These are phyloP conservation scores for Salvia miltiorrhiza DNA, from an alignment of 257 asterid species.

Conservation along the genomic window DNA sequence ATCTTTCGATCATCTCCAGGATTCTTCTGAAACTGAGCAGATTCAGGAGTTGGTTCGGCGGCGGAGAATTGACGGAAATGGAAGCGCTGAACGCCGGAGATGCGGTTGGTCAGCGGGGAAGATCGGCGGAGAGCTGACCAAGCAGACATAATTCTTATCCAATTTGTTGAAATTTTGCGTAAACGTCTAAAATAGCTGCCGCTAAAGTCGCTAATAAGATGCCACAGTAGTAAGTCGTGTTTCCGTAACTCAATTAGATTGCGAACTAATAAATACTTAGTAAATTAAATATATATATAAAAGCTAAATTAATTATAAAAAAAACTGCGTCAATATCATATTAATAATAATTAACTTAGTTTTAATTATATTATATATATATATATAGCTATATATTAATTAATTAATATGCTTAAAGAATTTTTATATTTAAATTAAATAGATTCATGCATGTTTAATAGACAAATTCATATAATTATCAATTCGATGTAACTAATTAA, in stretches of 20 bases:
- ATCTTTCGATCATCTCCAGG: slow-evolving; percentile 6
- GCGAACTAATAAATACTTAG: no score
- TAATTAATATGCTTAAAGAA: no score
- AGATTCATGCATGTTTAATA: no score
- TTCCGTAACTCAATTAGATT: neutral
- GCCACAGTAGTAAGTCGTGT: neutral
- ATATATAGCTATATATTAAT: no score
- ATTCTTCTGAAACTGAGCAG: neutral
- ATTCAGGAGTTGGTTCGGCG: slow-evolving; percentile 17
- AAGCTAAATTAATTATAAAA: no score
- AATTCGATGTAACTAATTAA: no score
- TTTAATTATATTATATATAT: no score
- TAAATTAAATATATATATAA: no score
- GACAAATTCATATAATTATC: no score
- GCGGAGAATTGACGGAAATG: slow-evolving; percentile 39
- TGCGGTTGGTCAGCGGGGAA: slow-evolving; percentile 21
- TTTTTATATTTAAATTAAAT: no score
- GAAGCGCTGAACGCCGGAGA: slow-evolving; percentile 19
- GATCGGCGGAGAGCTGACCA: slow-evolving; percentile 60
- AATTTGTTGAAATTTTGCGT: neutral
- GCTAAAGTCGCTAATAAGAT: neutral
- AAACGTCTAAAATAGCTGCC: neutral
- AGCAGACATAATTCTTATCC: slow-evolving; percentile 39
- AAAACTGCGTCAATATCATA: no score
- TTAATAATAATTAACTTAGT: no score